Conservation (phyloP, 306 rosid genomes). For the Carpinus fangiana region DNA sequence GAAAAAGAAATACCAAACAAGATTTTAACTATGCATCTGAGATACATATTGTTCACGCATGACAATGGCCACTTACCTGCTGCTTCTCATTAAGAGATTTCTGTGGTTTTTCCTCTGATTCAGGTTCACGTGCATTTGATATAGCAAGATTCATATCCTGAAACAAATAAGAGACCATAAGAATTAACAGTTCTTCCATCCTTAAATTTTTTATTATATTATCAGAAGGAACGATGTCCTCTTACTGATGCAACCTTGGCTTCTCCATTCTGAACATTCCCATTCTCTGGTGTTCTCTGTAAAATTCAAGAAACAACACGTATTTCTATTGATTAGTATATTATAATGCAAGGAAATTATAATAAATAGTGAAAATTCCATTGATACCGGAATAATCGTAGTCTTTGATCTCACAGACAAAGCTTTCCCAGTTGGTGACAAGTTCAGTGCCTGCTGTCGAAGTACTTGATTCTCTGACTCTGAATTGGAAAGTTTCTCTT, state of each 20-base stretch:
- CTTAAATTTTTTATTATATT: constrained; percentile 6
- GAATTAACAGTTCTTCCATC: constrained; percentile 18
- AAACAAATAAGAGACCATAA: constrained; percentile 22
- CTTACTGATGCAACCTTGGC: constrained; percentile 65
- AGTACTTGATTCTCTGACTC: constrained; percentile 99
- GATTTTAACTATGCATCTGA: constrained; percentile 22
- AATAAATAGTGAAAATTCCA: constrained; percentile 25
- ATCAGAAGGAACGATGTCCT: constrained; percentile 26
- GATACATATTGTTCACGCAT: constrained; percentile 26
- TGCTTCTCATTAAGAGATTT: constrained; percentile 98
- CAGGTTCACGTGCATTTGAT: constrained; percentile 89
- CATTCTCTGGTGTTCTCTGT: constrained; percentile 97
- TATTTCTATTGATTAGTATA: constrained; percentile 18
- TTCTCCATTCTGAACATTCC: constrained; percentile 76
- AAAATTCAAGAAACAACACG: constrained; percentile 39
- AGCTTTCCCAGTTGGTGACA: constrained; percentile 86
- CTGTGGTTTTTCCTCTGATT: constrained; percentile 97
- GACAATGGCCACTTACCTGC: constrained; percentile 62
- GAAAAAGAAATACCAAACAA: constrained; percentile 22
- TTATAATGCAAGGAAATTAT: constrained; percentile 8
- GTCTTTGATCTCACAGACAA: constrained; percentile 79
- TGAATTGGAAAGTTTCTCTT: constrained; percentile 90
- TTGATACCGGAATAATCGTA: constrained; percentile 79
- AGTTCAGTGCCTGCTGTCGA: constrained; percentile 98
- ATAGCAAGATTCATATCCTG: constrained; percentile 81